Conservation (phyloP, 495 filamentous ascomycete genomes). For the Aspergillus nidulans region DNA sequence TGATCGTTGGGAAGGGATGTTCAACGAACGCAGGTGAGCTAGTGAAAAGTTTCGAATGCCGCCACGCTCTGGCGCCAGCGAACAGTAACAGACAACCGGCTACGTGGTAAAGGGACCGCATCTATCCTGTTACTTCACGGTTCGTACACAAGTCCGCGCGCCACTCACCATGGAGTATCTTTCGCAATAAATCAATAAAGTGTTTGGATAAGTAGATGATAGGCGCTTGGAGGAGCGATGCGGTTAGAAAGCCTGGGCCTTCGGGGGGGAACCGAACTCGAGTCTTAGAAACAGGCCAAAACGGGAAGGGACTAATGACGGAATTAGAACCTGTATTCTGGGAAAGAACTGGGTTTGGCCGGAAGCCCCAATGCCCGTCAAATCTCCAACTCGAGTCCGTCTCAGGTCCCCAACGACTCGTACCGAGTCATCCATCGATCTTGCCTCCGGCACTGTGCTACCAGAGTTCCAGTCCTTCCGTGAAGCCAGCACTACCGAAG, state of each 20-base stretch:
- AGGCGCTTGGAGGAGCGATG: neutral
- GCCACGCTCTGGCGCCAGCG: conserved; percentile 31
- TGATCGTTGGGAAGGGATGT: conserved; percentile 36
- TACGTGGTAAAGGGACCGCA: conserved; percentile 34
- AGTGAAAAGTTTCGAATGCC: conserved; percentile 44
- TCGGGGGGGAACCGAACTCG: neutral
- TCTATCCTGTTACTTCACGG: neutral
- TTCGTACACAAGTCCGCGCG: neutral
- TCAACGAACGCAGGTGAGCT: conserved; percentile 38
- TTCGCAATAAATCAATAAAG: neutral
- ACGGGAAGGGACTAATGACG: neutral
- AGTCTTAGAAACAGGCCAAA: neutral
- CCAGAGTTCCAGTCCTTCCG: neutral
- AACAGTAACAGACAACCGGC: conserved; percentile 32
- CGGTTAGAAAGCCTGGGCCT: neutral
- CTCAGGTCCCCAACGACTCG: too few species aligned
- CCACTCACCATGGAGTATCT: neutral
- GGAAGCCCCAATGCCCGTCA: neutral
- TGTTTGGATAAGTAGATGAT: neutral
- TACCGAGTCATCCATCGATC: neutral
- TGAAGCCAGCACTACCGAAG: neutral
- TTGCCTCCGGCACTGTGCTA: neutral
- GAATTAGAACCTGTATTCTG: neutral
- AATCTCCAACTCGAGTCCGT: too few species aligned
- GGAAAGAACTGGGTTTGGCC: neutral